phyloP scores from a whole-genome alignment of 192 early-diverging fungal genomes.

The Coemansia interrupta region DNA sequence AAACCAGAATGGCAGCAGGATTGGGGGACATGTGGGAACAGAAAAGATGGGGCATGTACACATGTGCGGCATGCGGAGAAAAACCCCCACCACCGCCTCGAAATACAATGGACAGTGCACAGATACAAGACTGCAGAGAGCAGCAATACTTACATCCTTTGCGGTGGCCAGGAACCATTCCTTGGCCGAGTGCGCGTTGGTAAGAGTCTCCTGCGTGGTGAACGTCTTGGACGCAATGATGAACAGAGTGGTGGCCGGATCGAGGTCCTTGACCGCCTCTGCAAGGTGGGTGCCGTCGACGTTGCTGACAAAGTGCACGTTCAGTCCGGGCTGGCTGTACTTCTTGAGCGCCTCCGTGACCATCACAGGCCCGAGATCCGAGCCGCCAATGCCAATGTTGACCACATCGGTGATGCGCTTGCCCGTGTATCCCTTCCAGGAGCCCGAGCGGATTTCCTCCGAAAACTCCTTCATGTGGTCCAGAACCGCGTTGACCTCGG shows the following conservation, averaged over 20 bases:
- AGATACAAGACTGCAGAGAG: background rate
- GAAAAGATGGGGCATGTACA: background rate
- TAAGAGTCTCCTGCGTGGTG: constrained; percentile 98
- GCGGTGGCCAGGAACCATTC: constrained; percentile 87
- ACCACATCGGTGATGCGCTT: constrained; percentile 90
- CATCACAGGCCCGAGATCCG: constrained; percentile 97
- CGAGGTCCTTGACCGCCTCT: constrained; percentile 80
- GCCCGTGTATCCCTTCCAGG: constrained; percentile 96
- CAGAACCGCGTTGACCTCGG: constrained; percentile 89
- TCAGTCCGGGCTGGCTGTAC: constrained; percentile 73
- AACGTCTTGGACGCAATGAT: constrained; percentile 98
- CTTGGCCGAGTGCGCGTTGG: constrained; percentile 92
- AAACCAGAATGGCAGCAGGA: background rate
- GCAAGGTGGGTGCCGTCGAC: constrained; percentile 97
- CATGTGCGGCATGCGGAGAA: background rate
- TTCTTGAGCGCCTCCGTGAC: constrained; percentile 98
- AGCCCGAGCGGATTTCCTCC: constrained; percentile 78
- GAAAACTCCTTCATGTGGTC: constrained; percentile 88
- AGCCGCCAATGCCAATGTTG: constrained; percentile 99
- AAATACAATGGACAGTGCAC: background rate
- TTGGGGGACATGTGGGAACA: background rate
- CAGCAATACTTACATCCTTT: constrained; percentile 57
- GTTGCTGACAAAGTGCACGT: constrained; percentile 95
- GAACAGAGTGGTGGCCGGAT: constrained; percentile 88
- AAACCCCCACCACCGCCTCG: background rate